Conservation (phyloP, 1,284 basidiomycete species). For the Pterula multifida region DNA sequence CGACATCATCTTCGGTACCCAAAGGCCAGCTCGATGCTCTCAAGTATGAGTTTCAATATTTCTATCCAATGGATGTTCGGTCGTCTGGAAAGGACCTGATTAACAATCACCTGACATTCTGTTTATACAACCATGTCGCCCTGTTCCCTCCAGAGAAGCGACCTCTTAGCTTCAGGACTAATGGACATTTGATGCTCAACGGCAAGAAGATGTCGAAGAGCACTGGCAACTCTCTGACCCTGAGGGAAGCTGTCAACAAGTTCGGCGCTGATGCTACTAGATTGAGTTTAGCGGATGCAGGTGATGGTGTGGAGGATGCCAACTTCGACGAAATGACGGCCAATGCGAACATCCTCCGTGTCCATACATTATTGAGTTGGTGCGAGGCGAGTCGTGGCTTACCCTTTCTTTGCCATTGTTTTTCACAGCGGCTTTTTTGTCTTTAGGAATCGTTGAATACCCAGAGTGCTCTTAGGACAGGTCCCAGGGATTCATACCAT, state of each 20-base stretch:
- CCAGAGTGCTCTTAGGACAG: slow-evolving; percentile 59
- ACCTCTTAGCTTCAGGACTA: slow-evolving; percentile 87
- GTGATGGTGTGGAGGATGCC: slow-evolving; percentile 94
- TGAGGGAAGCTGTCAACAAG: slow-evolving; percentile 70
- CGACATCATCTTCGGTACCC: slow-evolving; percentile 51
- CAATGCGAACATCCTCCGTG: slow-evolving; percentile 91
- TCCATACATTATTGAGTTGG: slow-evolving; percentile 90
- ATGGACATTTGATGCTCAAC: slow-evolving; percentile 96
- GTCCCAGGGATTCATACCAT: slow-evolving; percentile 55
- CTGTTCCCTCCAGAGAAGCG: slow-evolving; percentile 92
- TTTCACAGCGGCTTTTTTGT: neutral
- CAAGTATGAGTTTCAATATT: slow-evolving; percentile 92
- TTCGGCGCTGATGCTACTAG: slow-evolving; percentile 92
- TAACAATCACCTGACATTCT: slow-evolving; percentile 94
- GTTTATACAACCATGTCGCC: slow-evolving; percentile 89
- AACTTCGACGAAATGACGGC: slow-evolving; percentile 99
- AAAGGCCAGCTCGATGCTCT: slow-evolving; percentile 75
- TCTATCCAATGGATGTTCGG: slow-evolving; percentile 97
- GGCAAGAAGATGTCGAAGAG: slow-evolving; percentile 99
- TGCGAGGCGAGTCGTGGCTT: slow-evolving; percentile 54
- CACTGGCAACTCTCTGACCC: slow-evolving; percentile 81
- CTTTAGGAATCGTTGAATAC: slow-evolving; percentile 65
- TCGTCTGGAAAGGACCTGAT: slow-evolving; percentile 99
- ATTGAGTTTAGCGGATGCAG: slow-evolving; percentile 89
- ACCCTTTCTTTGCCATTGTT: neutral